phyloP scores from a whole-genome alignment of 1,139 yeast genomes.

The Taiozyma sp. region DNA sequence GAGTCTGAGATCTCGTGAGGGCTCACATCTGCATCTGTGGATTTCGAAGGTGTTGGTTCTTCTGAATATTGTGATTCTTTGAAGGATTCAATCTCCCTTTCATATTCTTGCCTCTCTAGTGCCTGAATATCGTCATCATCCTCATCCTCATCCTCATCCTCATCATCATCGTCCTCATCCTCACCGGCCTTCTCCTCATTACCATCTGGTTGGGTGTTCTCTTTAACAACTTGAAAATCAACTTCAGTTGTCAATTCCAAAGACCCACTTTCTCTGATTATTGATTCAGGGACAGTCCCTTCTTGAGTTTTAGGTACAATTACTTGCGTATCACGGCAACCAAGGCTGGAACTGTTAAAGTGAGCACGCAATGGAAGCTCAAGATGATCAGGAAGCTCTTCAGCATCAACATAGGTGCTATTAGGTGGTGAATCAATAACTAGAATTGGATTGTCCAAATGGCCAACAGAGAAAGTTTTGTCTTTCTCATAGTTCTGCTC shows the following conservation, averaged over 20 bases:
- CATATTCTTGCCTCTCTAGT: not conserved
- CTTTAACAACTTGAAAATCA: not conserved
- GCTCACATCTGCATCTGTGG: not conserved
- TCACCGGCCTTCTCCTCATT: not conserved
- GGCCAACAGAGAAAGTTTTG: not conserved
- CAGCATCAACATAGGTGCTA: not conserved
- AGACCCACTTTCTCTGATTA: not conserved
- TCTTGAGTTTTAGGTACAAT: not conserved
- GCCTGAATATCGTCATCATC: not conserved
- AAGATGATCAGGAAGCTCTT: not conserved
- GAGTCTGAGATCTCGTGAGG: constrained; percentile 8
- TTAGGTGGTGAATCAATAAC: not conserved
- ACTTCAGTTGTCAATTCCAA: not conserved
- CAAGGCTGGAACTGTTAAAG: not conserved
- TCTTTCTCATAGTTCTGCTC: not conserved
- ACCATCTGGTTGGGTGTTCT: not conserved
- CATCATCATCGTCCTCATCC: not conserved
- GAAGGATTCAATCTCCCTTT: constrained; percentile 67
- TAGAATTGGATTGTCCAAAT: not conserved
- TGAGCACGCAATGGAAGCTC: not conserved
- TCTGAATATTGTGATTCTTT: constrained; percentile 42
- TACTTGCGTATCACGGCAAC: not conserved
- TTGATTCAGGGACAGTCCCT: not conserved
- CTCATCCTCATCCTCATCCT: not conserved
- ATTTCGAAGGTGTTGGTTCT: not conserved